phyloP scores from a whole-genome alignment of 2,329 filamentous ascomycete species.

The Ascochyta pisi region DNA sequence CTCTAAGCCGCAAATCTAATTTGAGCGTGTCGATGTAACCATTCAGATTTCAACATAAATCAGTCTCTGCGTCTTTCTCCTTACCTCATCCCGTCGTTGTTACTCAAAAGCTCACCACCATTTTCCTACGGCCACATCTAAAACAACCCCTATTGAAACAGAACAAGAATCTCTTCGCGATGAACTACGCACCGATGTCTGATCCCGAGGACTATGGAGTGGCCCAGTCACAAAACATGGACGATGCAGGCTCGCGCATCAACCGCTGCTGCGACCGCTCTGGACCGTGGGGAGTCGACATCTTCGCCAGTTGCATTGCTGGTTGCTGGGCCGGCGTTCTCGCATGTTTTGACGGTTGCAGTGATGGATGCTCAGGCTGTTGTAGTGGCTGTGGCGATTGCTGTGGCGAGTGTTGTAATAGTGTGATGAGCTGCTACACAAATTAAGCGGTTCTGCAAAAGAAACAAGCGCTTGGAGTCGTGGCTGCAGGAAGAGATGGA shows the following conservation, averaged over 20 bases:
- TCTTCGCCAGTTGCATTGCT: constrained; percentile 20
- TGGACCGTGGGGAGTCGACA: constrained; percentile 24
- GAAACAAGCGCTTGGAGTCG: not conserved
- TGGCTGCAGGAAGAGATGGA: not conserved
- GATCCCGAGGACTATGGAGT: constrained; percentile 14
- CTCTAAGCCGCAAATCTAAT: constrained; percentile 2
- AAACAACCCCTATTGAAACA: not conserved
- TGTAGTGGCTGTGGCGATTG: constrained; percentile 10
- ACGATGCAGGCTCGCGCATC: constrained; percentile 2
- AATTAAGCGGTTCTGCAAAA: not conserved
- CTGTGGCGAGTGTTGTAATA: constrained; percentile 14
- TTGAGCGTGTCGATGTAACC: not conserved
- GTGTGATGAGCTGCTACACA: constrained; percentile 1
- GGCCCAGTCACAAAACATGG: constrained; percentile 12
- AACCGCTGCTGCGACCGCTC: constrained; percentile 17
- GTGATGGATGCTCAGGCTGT: constrained; percentile 10
- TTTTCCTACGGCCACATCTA: not conserved
- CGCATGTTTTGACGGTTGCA: constrained; percentile 17
- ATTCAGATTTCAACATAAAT: not conserved
- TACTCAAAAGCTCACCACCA: not conserved
- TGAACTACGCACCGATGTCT: constrained; percentile 17
- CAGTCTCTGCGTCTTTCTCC: not conserved
- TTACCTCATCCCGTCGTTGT: not conserved
- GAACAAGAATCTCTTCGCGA: not conserved
- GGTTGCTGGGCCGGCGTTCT: constrained; percentile 18